A percentile compares a stretch with the other conserved stretches of the same genome.
Evolutionary conservation across 495 filamentous ascomycete genomes (phyloP).

Genomic region (Neurospora discreta): DNA sequence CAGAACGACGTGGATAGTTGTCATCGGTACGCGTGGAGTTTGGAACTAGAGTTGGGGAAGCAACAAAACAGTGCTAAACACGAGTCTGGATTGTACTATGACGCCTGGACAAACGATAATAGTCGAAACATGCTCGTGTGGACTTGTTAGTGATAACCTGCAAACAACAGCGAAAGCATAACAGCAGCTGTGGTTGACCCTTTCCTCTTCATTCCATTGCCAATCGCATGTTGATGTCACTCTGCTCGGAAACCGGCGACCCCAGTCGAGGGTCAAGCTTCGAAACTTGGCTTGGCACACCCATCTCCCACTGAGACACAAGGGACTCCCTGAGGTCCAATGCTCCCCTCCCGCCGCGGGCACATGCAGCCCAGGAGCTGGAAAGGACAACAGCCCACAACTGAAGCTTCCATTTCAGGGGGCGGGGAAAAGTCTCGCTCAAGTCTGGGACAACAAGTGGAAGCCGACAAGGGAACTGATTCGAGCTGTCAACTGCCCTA

Average conservation of each 20-base stretch:
- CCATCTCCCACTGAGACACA: background rate
- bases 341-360: background rate
- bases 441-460: background rate
- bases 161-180: background rate
- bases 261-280: background rate
- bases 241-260: conserved; percentile 1
- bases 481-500: background rate
- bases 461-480: background rate
- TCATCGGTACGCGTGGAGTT: background rate
- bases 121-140: background rate
- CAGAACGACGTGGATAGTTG: background rate
- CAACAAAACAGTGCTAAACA: background rate
- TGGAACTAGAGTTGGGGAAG: background rate
- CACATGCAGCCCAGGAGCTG: background rate
- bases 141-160: background rate
- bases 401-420: background rate
- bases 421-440: background rate
- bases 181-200: background rate
- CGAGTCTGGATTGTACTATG: background rate
- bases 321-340: background rate
- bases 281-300: background rate
- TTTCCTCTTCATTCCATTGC: background rate
- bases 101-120: background rate
- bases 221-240: conserved; percentile 18
- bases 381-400: background rate